A percentile compares a stretch with the other conserved stretches of the same genome.
phyloP scores from a whole-genome alignment of 2,329 filamentous ascomycete genomes.

The Trichoderma harzianum region DNA sequence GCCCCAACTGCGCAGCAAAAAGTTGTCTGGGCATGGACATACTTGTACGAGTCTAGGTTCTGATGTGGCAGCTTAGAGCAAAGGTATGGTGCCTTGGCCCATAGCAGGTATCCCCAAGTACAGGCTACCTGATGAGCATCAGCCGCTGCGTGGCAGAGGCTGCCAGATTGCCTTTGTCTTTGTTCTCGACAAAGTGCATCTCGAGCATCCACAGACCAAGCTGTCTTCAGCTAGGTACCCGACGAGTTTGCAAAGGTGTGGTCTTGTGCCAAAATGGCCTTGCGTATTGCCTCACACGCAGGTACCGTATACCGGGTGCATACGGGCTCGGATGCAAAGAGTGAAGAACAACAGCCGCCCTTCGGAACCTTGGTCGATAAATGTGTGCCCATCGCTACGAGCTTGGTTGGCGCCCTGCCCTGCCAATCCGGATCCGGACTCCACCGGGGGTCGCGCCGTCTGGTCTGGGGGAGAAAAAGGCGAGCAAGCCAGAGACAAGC shows the following conservation, averaged over 20 bases:
- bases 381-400: conserved; percentile 1
- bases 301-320: background rate
- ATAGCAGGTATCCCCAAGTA: background rate
- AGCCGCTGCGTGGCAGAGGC: background rate
- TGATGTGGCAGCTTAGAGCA: conserved; percentile 18
- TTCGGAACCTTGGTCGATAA: background rate
- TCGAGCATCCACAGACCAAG: background rate
- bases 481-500: conserved; percentile 25
- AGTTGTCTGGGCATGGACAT: background rate
- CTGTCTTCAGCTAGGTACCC: background rate
- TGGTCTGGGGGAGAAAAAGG: conserved; percentile 28
- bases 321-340: background rate
- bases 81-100: background rate
- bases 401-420: conserved; percentile 10
- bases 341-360: background rate
- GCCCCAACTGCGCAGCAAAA: background rate
- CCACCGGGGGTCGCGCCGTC: conserved; percentile 27
- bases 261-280: background rate
- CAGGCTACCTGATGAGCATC: background rate
- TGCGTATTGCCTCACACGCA: background rate
- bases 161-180: background rate
- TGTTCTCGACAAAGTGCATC: background rate
- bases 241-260: background rate
- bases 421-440: conserved; percentile 34
- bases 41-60: background rate